Evolutionary conservation across 345 rosid species (phyloP), one percentile per base, ranked within the genome.

Genomic region (Cochlearia excelsa): DNA sequence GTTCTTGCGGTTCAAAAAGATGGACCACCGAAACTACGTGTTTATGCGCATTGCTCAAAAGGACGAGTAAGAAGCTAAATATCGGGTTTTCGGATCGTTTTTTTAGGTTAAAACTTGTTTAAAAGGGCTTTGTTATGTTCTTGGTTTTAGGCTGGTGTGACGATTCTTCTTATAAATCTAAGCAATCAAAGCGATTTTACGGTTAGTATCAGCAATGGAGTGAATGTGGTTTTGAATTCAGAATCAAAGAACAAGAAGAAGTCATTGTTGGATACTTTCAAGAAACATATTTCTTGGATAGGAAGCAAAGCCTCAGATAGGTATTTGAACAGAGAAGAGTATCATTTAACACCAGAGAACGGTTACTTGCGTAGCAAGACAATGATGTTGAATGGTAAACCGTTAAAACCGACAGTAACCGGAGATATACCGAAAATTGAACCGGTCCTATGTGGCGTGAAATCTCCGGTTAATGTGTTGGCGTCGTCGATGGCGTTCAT

Each of bases 11-110:
- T 85, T 46, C 75, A 65, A 4, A 78, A 71, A 2, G 65, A 83
- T 57, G 82, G 81, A 42, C 81, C 87, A 1, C 74, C 92, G 1
- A 73, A 61, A 58, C 79, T 93, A 57, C 95, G 97, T 28, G 63
- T 79, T 54, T 93, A 90, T 43, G 96, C 95, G 4, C 97, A 93
- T 75, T 93, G 99, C 57, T 82, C 96, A 0, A 87, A 82, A 82
- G 97, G 90, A 81, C 81, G 88, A 78, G 99, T 90, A 9, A 39
- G 79, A 82, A 16, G 95, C 71, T 43, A 33, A 1, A 33, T 1
- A 8, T 47, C 26, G 26, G 2, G 55, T 10, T 35, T 9, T 6
- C 9, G 41, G 8, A 38, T 38, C 1, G 6, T 3, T 34, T 34
- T 37, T 37, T 37, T 37, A 3, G 40, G 7, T 37, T 37, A 45